Evolutionary conservation across 2,329 filamentous ascomycete genomes (phyloP), one percentile per base, ranked within the genome.

Genomic region (Penicillium glabrum): DNA sequence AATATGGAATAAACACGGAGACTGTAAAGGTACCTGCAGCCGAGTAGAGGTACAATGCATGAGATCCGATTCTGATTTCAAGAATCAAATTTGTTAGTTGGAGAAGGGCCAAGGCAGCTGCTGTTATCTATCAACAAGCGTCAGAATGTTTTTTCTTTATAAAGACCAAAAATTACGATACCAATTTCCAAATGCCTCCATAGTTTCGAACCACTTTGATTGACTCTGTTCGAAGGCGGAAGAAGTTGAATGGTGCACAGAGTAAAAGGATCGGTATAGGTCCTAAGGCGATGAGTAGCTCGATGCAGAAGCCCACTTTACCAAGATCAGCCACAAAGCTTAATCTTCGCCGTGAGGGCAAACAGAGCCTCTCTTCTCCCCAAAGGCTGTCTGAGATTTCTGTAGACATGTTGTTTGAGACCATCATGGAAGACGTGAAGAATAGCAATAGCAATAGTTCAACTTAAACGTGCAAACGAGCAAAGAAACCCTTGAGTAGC

Each of bases 1-100:
- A 16, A 45, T 45, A 45, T 19, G 43, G 43, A 4, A 45, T 45
- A 5, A 26, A 3, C 14, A n/a, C 4, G 3, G 21, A 24, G 21
- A 4, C 43, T 19, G 8, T 24, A 27, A 45, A 45, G 24, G 13
- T 7, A 7, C 11, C 14, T 5, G 14, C 23, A 16, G 43, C 43
- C n/a, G 43, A 45, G 43, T 26, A 26, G 13, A 45, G 43, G 43
- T 45, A 45, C 3, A 13, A 13, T 45, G 21, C 24, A 45, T 45
- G 3, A 8, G 43, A 45, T 10, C 43, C 11, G 3, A 3, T 4
- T 27, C 29, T 45, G 5, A 45, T 26, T 45, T 45, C 43, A 13
- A 45, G 7, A 3, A 45, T 9, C 43, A 45, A 26, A 4, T 3
- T 16, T 3, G 13, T 23, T 6, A 45, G 14, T 16, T 45, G 14